A percentile compares a stretch with the other conserved stretches of the same genome.
These are phyloP conservation scores for maize (Zea mays) DNA, from an alignment of 176 grass and related monocot genomes.

Conservation along the genomic window DNA sequence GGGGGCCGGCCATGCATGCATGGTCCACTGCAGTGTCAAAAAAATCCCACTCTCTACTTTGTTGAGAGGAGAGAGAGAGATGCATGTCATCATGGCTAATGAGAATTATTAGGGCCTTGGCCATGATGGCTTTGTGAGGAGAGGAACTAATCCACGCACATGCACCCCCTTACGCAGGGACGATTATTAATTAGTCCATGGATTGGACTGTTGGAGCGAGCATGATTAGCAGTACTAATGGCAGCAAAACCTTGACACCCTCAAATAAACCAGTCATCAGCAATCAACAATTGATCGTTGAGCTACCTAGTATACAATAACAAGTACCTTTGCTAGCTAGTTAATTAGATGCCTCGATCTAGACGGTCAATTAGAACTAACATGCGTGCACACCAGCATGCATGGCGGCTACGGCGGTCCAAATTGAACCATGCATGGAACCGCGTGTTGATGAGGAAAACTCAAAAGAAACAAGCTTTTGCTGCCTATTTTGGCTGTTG, in stretches of 20 bases:
- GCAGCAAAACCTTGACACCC: constrained; percentile 24
- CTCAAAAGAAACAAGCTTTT: too few relatives aligned
- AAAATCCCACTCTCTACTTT: not conserved
- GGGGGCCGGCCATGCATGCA: not conserved
- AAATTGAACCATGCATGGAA: too few relatives aligned
- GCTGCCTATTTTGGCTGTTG: too few relatives aligned
- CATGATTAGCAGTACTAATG: constrained; percentile 33
- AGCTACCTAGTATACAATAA: not conserved
- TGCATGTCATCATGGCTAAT: constrained; percentile 34
- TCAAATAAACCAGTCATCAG: not conserved
- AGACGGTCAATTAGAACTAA: too few relatives aligned
- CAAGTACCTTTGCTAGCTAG: not conserved
- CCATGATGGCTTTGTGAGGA: constrained; percentile 30
- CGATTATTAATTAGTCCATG: constrained; percentile 14
- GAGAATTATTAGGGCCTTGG: constrained; percentile 44
- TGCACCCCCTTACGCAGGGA: constrained; percentile 15
- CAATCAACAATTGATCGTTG: constrained; percentile 21
- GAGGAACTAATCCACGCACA: constrained; percentile 44
- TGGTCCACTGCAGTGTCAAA: not conserved
- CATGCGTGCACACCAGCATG: too few relatives aligned
- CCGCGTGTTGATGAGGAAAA: too few relatives aligned
- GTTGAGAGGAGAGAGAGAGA: not conserved
- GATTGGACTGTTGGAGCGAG: constrained; percentile 18
- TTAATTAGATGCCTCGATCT: too few relatives aligned
- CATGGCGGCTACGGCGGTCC: too few relatives aligned